Evolutionary conservation across 768 basidiomycete species (phyloP).

Genomic region (Mycena maculata): DNA sequence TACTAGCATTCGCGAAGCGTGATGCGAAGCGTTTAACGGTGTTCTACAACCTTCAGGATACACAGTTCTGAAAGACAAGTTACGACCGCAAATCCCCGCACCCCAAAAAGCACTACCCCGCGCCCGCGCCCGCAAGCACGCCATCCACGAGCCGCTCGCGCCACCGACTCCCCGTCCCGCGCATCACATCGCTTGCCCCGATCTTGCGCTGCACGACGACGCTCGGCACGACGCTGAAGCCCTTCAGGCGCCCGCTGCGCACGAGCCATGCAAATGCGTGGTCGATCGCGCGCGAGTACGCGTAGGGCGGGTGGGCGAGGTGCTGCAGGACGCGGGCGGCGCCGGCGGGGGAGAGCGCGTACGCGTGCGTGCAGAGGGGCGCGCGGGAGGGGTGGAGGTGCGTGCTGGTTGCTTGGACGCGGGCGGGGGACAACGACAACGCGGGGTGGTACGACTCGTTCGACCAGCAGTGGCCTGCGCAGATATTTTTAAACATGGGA

Average conservation of each 20-base stretch:
- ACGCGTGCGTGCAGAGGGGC: slow-evolving; percentile 82
- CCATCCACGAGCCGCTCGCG: slow-evolving; percentile 61
- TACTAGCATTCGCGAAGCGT: too few species aligned
- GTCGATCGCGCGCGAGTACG: slow-evolving; percentile 83
- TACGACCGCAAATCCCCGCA: too few species aligned
- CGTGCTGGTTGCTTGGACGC: slow-evolving; percentile 12
- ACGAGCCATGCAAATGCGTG: slow-evolving; percentile 80
- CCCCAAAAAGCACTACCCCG: too few species aligned
- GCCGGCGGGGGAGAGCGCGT: slow-evolving; percentile 68
- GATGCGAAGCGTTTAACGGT: too few species aligned
- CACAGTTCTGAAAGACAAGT: too few species aligned
- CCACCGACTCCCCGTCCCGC: slow-evolving; percentile 67
- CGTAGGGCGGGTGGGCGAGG: slow-evolving; percentile 72
- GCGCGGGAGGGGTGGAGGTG: slow-evolving; percentile 66
- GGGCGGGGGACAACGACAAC: slow-evolving; percentile 26
- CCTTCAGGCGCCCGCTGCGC: slow-evolving; percentile 61
- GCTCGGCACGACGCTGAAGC: slow-evolving; percentile 76
- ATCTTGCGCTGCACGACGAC: slow-evolving; percentile 75
- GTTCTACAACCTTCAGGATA: too few species aligned
- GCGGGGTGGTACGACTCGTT: slow-evolving; percentile 66
- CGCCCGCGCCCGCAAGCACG: slow-evolving; percentile 47
- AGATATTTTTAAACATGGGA: slow-evolving; percentile 13
- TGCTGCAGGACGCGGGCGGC: slow-evolving; percentile 71
- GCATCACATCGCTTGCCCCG: slow-evolving; percentile 65
- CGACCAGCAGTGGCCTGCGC: slow-evolving; percentile 85